phyloP scores from a whole-genome alignment of 164 flowering plant genomes.

The Warburgia ugandensis region DNA sequence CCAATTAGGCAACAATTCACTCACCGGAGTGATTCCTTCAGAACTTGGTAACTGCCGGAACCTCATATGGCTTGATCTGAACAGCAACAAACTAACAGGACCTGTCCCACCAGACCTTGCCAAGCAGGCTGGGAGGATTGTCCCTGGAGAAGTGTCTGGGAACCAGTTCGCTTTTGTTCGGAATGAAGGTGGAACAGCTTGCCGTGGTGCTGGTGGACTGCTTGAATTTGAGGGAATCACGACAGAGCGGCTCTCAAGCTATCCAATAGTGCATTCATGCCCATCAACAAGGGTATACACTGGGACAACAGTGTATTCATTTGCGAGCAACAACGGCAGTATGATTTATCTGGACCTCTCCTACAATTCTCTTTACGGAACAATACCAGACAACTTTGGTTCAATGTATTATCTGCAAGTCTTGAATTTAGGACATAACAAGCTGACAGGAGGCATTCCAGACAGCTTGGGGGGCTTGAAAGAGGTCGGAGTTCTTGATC shows the following conservation, averaged over 20 bases:
- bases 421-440: slow-evolving; percentile 71
- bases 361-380: slow-evolving; percentile 60
- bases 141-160: slow-evolving; percentile 58
- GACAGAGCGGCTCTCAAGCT: slow-evolving; percentile 34
- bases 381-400: slow-evolving; percentile 55
- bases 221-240: slow-evolving; percentile 74
- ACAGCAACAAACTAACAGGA: slow-evolving; percentile 61
- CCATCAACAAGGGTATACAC: slow-evolving; percentile 63
- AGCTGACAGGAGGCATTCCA: slow-evolving; percentile 55
- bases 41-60: slow-evolving; percentile 56
- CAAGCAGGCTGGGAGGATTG: slow-evolving; percentile 45
- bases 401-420: slow-evolving; percentile 58
- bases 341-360: slow-evolving; percentile 86
- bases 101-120: slow-evolving; percentile 53
- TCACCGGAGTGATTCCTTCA: slow-evolving; percentile 58
- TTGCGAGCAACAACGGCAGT: slow-evolving; percentile 44
- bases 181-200: slow-evolving; percentile 75
- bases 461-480: slow-evolving; percentile 52
- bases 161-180: slow-evolving; percentile 80
- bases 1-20: slow-evolving; percentile 74
- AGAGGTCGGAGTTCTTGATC: slow-evolving; percentile 56
- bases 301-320: slow-evolving; percentile 54
- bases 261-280: slow-evolving; percentile 61
- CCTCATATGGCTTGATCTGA: slow-evolving; percentile 85
- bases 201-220: slow-evolving; percentile 82